These are phyloP conservation scores for Malus hybrid DNA, from an alignment of 331 rosid species.

Conservation along the genomic window DNA sequence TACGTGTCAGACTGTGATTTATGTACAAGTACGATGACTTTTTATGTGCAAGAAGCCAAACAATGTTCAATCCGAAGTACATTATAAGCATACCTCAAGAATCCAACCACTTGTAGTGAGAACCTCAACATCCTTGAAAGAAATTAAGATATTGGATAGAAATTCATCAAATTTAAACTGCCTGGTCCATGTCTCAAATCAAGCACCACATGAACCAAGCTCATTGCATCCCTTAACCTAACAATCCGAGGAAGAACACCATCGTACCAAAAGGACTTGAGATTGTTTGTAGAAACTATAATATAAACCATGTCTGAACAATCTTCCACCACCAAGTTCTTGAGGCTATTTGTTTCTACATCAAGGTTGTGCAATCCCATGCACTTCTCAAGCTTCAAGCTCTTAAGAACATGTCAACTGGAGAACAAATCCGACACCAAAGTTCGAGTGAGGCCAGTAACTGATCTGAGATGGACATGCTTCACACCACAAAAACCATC, in stretches of 20 bases:
- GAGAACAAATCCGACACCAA: conserved; percentile 8
- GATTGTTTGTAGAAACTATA: neutral
- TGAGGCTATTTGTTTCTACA: neutral
- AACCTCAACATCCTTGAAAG: conserved; percentile 13
- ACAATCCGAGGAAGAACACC: conserved; percentile 11
- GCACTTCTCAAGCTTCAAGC: conserved; percentile 17
- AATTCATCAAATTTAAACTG: conserved; percentile 19
- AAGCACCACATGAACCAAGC: conserved; percentile 12
- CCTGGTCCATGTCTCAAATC: conserved; percentile 8
- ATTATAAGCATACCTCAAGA: conserved; percentile 14
- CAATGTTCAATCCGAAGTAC: too few relatives aligned
- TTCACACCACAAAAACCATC: conserved; percentile 1
- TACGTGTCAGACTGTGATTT: too few relatives aligned
- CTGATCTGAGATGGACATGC: conserved; percentile 16
- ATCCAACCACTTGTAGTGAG: conserved; percentile 20
- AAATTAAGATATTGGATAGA: neutral
- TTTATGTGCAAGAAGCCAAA: too few relatives aligned
- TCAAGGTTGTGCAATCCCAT: neutral
- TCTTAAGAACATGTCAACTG: conserved; percentile 6
- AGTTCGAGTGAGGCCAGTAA: neutral
- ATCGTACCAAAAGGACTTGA: conserved; percentile 1
- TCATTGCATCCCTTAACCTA: neutral
- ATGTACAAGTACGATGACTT: too few relatives aligned
- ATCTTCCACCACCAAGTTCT: conserved; percentile 12
- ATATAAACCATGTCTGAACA: conserved; percentile 7